These are phyloP conservation scores for Chimonanthus salicifolius DNA, from an alignment of 164 flowering plant species.

Conservation along the genomic window DNA sequence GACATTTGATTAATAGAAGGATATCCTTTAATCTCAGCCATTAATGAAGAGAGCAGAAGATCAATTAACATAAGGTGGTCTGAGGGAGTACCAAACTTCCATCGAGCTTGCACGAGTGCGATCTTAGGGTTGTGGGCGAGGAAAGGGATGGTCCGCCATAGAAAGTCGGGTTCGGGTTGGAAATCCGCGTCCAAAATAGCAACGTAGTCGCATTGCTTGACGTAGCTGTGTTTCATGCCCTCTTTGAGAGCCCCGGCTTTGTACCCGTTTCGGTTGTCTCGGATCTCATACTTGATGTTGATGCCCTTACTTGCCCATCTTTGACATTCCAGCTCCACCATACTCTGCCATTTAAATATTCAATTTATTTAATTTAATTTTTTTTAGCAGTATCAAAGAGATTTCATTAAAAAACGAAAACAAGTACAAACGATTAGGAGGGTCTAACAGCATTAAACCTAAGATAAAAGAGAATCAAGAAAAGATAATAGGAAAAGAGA, in stretches of 20 bases:
- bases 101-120: constrained; percentile 90
- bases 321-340: constrained; percentile 71
- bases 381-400: no score
- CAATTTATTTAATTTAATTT: constrained; percentile 6
- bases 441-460: no score
- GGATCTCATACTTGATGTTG: constrained; percentile 76
- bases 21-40: no score
- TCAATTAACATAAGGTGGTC: not conserved
- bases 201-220: constrained; percentile 78
- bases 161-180: constrained; percentile 85
- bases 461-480: no score
- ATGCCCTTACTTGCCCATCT: constrained; percentile 88
- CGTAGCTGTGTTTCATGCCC: constrained; percentile 79
- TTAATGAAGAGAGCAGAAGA: no score
- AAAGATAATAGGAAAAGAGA: no score
- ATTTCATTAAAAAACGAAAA: no score
- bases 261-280: constrained; percentile 79
- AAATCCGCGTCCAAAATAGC: constrained; percentile 95
- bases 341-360: constrained; percentile 17
- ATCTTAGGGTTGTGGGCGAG: constrained; percentile 60
- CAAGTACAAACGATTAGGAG: no score
- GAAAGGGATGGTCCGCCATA: constrained; percentile 72
- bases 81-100: constrained; percentile 70
- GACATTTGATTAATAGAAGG: no score
- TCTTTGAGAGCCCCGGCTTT: constrained; percentile 95